Evolutionary conservation across 257 asterid genomes (phyloP).

Genomic region (Solanum sparsipilum): DNA sequence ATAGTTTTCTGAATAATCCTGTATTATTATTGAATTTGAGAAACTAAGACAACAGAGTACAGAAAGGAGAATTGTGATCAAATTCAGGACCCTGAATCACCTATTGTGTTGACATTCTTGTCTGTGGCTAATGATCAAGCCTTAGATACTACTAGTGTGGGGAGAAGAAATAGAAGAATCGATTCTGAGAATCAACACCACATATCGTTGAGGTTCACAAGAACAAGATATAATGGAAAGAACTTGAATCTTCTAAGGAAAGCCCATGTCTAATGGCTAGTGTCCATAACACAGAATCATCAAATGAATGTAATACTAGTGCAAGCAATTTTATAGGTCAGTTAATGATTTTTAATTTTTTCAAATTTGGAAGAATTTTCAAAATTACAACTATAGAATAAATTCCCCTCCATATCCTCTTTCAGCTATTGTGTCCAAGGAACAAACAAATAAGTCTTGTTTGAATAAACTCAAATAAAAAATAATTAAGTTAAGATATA

Average conservation of each 20-base stretch:
- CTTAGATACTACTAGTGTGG: background rate
- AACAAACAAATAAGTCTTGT: too few relatives aligned
- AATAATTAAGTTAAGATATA: too few relatives aligned
- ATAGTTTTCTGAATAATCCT: background rate
- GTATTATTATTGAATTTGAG: background rate
- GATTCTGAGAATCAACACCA: background rate
- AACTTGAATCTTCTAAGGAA: background rate
- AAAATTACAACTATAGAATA: too few relatives aligned
- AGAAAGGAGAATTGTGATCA: background rate
- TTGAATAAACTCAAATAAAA: too few relatives aligned
- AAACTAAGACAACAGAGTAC: background rate
- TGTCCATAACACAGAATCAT: background rate
- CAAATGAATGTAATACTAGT: background rate
- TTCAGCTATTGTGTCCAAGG: too few relatives aligned
- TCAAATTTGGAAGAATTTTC: too few relatives aligned
- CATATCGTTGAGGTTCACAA: background rate
- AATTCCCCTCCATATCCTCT: too few relatives aligned
- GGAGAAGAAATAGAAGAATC: background rate
- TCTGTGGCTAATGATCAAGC: background rate
- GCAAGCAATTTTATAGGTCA: background rate
- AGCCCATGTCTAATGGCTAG: background rate
- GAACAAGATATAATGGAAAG: background rate
- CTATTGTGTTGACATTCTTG: background rate
- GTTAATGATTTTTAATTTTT: too few relatives aligned
- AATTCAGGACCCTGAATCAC: background rate